A percentile compares a stretch with the other conserved stretches of the same genome.
Conservation (phyloP, 768 basidiomycete genomes). For the Phaeotremella skinneri region DNA sequence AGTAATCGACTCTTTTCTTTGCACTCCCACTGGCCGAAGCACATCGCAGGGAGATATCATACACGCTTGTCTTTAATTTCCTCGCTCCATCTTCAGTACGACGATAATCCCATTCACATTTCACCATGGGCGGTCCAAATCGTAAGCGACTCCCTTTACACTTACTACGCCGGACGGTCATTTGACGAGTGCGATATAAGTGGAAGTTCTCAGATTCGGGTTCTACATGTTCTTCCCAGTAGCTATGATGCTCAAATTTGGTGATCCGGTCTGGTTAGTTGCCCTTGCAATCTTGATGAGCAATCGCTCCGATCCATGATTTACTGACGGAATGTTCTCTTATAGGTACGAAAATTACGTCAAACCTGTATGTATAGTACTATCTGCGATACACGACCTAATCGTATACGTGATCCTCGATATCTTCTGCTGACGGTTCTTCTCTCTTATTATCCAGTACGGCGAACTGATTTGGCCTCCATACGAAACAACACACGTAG, state of each 20-base stretch:
- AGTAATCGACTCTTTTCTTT: too few relatives aligned
- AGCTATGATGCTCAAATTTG: slow-evolving; percentile 43
- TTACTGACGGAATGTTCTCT: neutral
- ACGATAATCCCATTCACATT: neutral
- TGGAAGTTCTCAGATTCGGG: slow-evolving; percentile 47
- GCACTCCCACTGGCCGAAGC: too few relatives aligned
- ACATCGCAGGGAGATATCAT: too few relatives aligned
- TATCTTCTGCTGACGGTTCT: neutral
- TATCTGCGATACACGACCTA: neutral
- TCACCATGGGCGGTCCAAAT: slow-evolving; percentile 24
- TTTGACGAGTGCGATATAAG: slow-evolving; percentile 12
- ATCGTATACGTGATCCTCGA: neutral
- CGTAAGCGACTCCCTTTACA: slow-evolving; percentile 7
- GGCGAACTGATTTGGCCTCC: slow-evolving; percentile 38
- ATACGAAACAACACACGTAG: slow-evolving; percentile 33
- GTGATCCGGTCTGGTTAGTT: slow-evolving; percentile 47
- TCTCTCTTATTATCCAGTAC: slow-evolving; percentile 20
- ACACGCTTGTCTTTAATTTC: too few relatives aligned
- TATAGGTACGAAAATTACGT: slow-evolving; percentile 39
- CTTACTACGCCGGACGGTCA: neutral
- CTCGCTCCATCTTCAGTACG: too few relatives aligned
- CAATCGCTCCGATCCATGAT: neutral
- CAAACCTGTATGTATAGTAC: slow-evolving; percentile 23
- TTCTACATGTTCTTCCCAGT: slow-evolving; percentile 49
- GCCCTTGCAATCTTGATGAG: neutral